Conservation (phyloP, 2,329 filamentous ascomycete species). For the Arthrobotrys megalospora region DNA sequence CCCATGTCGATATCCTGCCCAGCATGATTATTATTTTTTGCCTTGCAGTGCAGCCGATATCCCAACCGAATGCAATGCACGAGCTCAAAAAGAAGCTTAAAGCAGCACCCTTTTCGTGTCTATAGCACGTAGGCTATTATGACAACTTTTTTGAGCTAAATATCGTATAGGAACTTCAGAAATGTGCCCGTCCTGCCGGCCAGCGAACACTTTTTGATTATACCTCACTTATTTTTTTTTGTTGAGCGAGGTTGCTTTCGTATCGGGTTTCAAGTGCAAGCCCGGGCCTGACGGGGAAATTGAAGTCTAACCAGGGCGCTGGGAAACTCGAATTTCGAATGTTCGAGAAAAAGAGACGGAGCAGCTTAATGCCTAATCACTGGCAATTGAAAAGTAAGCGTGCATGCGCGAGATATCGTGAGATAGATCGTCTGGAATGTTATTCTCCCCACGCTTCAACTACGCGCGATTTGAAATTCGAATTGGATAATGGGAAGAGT, state of each 20-base stretch:
- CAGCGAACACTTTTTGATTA: slow-evolving; percentile 8
- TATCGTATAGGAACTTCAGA: neutral
- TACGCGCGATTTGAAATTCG: slow-evolving; percentile 33
- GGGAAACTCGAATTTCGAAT: slow-evolving; percentile 5
- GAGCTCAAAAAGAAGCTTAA: slow-evolving; percentile 27
- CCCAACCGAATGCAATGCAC: slow-evolving; percentile 34
- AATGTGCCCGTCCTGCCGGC: neutral
- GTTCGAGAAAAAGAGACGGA: slow-evolving; percentile 10
- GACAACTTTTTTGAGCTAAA: neutral
- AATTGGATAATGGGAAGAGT: slow-evolving; percentile 39
- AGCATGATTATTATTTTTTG: slow-evolving; percentile 43
- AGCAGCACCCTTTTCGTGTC: neutral
- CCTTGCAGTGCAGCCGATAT: slow-evolving; percentile 6
- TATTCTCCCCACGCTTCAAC: slow-evolving; percentile 6
- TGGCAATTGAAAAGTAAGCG: neutral
- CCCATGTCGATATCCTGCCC: slow-evolving; percentile 51
- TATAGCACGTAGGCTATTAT: neutral
- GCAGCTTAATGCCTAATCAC: too few species aligned
- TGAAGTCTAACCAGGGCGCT: slow-evolving; percentile 14
- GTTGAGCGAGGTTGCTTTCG: neutral
- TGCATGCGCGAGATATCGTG: neutral
- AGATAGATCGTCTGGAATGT: neutral
- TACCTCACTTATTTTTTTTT: neutral
- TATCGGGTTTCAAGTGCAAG: neutral
- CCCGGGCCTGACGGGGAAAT: slow-evolving; percentile 13